These are phyloP conservation scores for Yarrowia sp. DNA, from an alignment of 805 yeast genomes.

Conservation along the genomic window DNA sequence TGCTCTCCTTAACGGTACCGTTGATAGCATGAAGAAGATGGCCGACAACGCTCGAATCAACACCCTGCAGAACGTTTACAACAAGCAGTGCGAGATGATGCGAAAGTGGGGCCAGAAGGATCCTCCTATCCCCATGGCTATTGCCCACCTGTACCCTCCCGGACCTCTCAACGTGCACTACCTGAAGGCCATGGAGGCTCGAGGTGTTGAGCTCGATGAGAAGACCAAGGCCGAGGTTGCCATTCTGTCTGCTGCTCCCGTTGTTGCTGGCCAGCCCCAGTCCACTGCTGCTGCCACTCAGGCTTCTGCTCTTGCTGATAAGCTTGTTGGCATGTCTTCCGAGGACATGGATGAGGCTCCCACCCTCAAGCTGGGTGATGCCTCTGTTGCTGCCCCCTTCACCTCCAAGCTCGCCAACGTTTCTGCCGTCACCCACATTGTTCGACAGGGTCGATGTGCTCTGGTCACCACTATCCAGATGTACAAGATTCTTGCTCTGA, in stretches of 20 bases:
- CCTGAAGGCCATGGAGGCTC: slow-evolving; percentile 76
- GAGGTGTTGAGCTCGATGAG: slow-evolving; percentile 77
- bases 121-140: slow-evolving; percentile 73
- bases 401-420: slow-evolving; percentile 93
- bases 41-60: slow-evolving; percentile 75
- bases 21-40: slow-evolving; percentile 84
- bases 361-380: slow-evolving; percentile 91
- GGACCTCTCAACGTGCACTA: slow-evolving; percentile 90
- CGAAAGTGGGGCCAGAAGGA: slow-evolving; percentile 66
- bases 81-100: slow-evolving; percentile 79
- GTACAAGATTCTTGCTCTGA: slow-evolving; percentile 96
- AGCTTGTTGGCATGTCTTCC: slow-evolving; percentile 53
- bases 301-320: slow-evolving; percentile 57
- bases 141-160: slow-evolving; percentile 96
- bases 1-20: slow-evolving; percentile 96
- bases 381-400: slow-evolving; percentile 98
- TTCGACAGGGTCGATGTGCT: slow-evolving; percentile 98
- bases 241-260: slow-evolving; percentile 38
- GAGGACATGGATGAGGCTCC: slow-evolving; percentile 80
- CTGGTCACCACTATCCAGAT: slow-evolving; percentile 95
- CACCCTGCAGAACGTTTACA: slow-evolving; percentile 63
- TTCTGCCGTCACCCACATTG: slow-evolving; percentile 84
- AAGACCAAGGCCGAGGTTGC: slow-evolving; percentile 45
- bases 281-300: slow-evolving; percentile 36
- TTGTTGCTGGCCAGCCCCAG: slow-evolving; percentile 40